Conservation (phyloP, 352 stramenopile genomes). For the Phytophthora pseudosyringae region DNA sequence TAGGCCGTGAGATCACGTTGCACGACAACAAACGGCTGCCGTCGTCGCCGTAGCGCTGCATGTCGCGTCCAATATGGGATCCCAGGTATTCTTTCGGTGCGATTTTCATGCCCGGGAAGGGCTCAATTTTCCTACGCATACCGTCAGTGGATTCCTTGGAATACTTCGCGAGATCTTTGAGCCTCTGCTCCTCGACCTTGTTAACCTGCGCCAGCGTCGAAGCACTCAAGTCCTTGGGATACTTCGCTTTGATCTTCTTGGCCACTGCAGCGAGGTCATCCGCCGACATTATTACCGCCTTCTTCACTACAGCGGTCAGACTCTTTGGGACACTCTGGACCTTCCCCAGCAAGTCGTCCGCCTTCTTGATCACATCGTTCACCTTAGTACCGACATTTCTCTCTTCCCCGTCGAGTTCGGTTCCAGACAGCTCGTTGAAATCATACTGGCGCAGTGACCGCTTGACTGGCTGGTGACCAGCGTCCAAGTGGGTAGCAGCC, state of each 20-base stretch:
- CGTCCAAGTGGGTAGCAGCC: no score
- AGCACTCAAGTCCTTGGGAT: neutral
- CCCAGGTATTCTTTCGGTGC: neutral
- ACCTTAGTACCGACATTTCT: neutral
- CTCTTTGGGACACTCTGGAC: neutral
- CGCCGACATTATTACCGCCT: no score
- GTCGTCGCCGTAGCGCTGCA: neutral
- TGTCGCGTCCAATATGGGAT: slow-evolving; percentile 2
- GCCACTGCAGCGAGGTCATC: no score
- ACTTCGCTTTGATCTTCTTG: no score
- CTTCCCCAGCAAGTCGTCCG: no score
- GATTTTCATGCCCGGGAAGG: neutral
- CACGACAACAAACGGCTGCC: neutral
- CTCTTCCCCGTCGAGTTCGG: no score
- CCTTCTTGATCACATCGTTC: neutral
- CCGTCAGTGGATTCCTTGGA: slow-evolving; percentile 1
- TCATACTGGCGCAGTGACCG: slow-evolving; percentile 1
- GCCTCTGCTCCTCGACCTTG: neutral
- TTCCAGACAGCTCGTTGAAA: neutral
- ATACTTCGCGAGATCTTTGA: no score
- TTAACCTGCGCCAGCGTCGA: neutral
- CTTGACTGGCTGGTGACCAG: no score
- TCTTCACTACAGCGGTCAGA: no score
- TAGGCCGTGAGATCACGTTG: neutral
- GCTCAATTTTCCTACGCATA: slow-evolving; percentile 4